Conservation (phyloP, 768 basidiomycete genomes). For the Russula virescens region DNA sequence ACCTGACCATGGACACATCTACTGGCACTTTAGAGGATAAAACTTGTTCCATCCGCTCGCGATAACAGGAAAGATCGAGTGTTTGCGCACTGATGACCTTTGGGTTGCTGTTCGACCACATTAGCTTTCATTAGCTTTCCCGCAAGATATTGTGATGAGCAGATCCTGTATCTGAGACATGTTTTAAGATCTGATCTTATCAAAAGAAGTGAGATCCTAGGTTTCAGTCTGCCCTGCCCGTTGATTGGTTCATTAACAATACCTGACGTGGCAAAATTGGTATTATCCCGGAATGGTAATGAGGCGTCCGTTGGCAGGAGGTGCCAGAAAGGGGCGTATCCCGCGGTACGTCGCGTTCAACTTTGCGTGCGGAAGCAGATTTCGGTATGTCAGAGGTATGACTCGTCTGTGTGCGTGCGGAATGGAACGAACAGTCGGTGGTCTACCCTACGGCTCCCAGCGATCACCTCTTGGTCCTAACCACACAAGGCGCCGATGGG, state of each 20-base stretch:
- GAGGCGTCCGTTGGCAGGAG: background rate
- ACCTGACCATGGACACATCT: background rate
- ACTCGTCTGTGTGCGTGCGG: constrained; percentile 11
- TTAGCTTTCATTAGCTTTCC: too few relatives aligned
- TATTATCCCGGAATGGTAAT: background rate
- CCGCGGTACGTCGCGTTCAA: background rate
- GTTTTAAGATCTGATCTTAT: constrained; percentile 18
- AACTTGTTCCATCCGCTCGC: background rate
- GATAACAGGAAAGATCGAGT: background rate
- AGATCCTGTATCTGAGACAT: constrained; percentile 12
- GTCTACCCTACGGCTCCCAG: background rate
- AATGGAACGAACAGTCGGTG: background rate
- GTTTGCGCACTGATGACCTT: background rate
- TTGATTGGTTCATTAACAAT: constrained; percentile 1
- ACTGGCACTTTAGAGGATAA: background rate
- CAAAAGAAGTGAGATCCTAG: background rate
- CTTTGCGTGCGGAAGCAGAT: background rate
- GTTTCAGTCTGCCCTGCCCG: background rate
- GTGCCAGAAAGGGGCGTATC: background rate
- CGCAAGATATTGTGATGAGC: background rate
- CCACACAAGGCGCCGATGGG: constrained; percentile 1
- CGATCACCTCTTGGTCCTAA: background rate
- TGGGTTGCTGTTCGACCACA: background rate
- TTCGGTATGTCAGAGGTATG: background rate
- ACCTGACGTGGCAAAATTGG: background rate